Evolutionary conservation across 2,329 filamentous ascomycete species (phyloP), one percentile per base, ranked within the genome.

Genomic region (Epichloe amarillans): DNA sequence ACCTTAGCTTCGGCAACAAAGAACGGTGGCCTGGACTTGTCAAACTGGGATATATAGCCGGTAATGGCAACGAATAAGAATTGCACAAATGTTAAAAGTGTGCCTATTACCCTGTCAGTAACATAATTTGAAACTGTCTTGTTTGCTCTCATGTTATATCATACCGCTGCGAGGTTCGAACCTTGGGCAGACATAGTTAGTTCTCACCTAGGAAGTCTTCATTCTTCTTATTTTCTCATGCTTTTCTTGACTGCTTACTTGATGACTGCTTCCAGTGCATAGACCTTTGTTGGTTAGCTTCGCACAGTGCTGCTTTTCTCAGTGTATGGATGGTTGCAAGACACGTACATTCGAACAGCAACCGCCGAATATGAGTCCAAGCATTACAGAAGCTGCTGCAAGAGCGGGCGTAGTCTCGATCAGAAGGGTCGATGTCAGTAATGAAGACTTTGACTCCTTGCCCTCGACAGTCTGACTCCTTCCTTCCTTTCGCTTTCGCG

Each of bases 221-320:
- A 3, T 7, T 38, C 2, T 14, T 44, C 21, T 14, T n/a, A 5
- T 8, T 38, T 5, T 17, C 8, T 33, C 12, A 23, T 47, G 37
- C 41, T 33, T 15, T 23, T 12, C 26, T 30, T 41, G 21, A 14
- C 49, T 46, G 71, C 83, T 78, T 72, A 93, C 86, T 93, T 94
- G 64, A 98, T 82, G 60, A 97, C 95, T 45, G 88, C 86, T 69
- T 98, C 93, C 51, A 98, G 76, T 40, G 91, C 88, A 69, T 95
- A 97, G n/a, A 96, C 88, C 83, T 95, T 64, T 60, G 62, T n/a
- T 12, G 6, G 23, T 51, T 40, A 49, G 36, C 33, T 37, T 35
- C 21, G 42, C 12, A 17, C 21, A 23, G 35, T 7, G 2, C 19
- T 37, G 40, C 43, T 23, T 14, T 3, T 30, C 4, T 8, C 36